These are phyloP conservation scores for Sequoia sempervirens DNA, from an alignment of 75 land plant species.

Conservation along the genomic window DNA sequence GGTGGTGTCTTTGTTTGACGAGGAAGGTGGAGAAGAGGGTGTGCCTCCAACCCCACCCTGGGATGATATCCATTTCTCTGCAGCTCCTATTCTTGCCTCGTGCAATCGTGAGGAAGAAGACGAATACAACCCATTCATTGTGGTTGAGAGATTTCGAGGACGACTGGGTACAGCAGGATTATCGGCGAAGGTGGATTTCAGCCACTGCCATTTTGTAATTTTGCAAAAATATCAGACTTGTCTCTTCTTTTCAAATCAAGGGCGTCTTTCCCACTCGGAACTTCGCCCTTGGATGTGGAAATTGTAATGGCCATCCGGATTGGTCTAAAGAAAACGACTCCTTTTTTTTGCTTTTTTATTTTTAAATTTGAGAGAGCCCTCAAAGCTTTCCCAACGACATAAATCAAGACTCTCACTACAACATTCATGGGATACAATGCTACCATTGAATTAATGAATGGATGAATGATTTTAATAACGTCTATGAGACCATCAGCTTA, in stretches of 20 bases:
- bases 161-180: neutral
- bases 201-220: neutral
- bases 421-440: no score
- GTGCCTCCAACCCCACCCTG: neutral
- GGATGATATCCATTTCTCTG: conserved; percentile 7
- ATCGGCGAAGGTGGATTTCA: neutral
- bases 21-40: neutral
- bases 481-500: no score
- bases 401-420: no score
- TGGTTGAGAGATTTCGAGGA: neutral
- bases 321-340: no score
- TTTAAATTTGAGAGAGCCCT: neutral
- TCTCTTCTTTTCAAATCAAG: no score
- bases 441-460: no score
- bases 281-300: no score
- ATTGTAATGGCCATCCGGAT: no score
- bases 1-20: neutral
- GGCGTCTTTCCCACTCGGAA: no score
- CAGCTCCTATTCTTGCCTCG: conserved; percentile 9
- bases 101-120: neutral
- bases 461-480: no score
- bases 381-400: neutral
- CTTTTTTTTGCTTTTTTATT: neutral
- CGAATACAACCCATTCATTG: conserved; percentile 1
- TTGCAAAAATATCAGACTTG: no score